Conservation (phyloP, 306 rosid genomes). For the Corylus avellana region DNA sequence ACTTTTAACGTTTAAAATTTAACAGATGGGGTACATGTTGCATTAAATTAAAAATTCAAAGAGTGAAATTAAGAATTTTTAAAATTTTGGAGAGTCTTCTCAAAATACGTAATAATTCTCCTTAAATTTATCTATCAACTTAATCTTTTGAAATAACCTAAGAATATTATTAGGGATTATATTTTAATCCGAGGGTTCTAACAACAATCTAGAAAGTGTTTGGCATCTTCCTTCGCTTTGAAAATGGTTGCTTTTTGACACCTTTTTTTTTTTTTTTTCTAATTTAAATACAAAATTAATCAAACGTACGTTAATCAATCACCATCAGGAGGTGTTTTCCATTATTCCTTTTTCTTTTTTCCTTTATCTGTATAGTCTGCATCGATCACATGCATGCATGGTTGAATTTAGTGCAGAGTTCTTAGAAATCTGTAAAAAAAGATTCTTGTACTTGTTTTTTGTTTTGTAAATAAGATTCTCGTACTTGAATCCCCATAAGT, state of each 20-base stretch:
- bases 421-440: not conserved
- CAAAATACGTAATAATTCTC: too few relatives aligned
- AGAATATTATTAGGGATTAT: not conserved
- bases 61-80: too few relatives aligned
- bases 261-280: too few relatives aligned
- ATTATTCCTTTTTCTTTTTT: not conserved
- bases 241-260: not conserved
- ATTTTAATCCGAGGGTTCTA: not conserved
- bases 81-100: too few relatives aligned
- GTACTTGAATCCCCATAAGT: too few relatives aligned
- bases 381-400: not conserved
- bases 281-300: not conserved
- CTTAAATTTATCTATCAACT: too few relatives aligned
- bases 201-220: not conserved
- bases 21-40: too few relatives aligned
- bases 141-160: not conserved
- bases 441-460: too few relatives aligned
- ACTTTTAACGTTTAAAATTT: too few relatives aligned
- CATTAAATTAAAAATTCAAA: too few relatives aligned
- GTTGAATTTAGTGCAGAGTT: not conserved
- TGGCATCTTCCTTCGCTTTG: not conserved
- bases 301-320: not conserved
- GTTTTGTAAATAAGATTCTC: too few relatives aligned
- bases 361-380: not conserved
- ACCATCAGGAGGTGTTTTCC: not conserved